phyloP scores from a whole-genome alignment of 306 rosid genomes.

The Morella rubra region DNA sequence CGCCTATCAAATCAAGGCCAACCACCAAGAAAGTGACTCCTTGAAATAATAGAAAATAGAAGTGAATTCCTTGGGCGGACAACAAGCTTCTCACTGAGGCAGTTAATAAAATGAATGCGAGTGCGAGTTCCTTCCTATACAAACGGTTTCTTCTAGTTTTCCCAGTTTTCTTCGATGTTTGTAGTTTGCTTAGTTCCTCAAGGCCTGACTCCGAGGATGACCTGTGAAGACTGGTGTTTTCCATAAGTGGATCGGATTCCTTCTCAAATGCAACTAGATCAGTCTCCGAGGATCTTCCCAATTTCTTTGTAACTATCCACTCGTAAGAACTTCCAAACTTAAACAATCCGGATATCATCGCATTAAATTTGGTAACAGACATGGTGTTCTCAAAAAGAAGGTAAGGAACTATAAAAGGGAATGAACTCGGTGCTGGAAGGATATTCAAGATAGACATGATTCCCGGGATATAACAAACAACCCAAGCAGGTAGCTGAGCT shows the following conservation, averaged over 20 bases:
- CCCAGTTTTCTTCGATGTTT: constrained; percentile 58
- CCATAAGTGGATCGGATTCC: constrained; percentile 64
- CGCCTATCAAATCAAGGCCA: constrained; percentile 96
- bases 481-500: constrained; percentile 96
- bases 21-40: constrained; percentile 91
- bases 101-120: constrained; percentile 77
- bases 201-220: constrained; percentile 92
- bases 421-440: constrained; percentile 83
- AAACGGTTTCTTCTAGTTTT: constrained; percentile 73
- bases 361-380: constrained; percentile 97
- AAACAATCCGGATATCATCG: constrained; percentile 94
- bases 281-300: constrained; percentile 93
- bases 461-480: constrained; percentile 95
- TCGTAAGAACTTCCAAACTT: constrained; percentile 91
- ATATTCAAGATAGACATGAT: constrained; percentile 83
- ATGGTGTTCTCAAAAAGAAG: constrained; percentile 96
- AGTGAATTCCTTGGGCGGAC: constrained; percentile 98
- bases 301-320: constrained; percentile 93
- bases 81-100: constrained; percentile 90
- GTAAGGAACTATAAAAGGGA: constrained; percentile 90
- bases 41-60: constrained; percentile 93
- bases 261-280: constrained; percentile 76
- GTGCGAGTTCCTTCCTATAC: constrained; percentile 89
- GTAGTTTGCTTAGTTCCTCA: constrained; percentile 70
- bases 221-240: constrained; percentile 52